Conservation (phyloP, 2,329 filamentous ascomycete species). For the Nothophoma quercina region DNA sequence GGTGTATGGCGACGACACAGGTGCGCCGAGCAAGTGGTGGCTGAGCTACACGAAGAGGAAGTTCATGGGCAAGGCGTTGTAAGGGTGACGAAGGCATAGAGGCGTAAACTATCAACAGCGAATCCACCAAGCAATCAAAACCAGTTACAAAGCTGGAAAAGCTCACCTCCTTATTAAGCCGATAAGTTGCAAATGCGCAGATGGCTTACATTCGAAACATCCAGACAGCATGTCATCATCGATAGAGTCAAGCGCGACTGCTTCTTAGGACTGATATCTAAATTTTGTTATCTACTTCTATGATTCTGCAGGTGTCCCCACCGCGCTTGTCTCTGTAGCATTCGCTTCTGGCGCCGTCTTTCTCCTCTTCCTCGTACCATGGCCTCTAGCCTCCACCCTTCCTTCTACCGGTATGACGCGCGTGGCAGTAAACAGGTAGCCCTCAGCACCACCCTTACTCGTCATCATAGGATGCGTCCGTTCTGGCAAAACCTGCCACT, state of each 20-base stretch:
- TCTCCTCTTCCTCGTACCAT: conserved; percentile 69
- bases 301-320: conserved; percentile 3
- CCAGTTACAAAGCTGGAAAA: too few relatives aligned
- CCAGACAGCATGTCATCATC: too few relatives aligned
- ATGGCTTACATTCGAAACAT: too few relatives aligned
- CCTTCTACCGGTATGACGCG: conserved; percentile 81
- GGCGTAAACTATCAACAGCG: neutral
- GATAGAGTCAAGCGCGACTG: too few relatives aligned
- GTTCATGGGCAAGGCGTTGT: conserved; percentile 89
- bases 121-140: neutral
- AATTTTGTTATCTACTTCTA: too few relatives aligned
- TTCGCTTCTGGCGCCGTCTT: conserved; percentile 54
- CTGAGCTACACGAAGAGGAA: conserved; percentile 98
- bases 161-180: too few relatives aligned
- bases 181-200: too few relatives aligned
- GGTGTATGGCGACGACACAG: conserved; percentile 78
- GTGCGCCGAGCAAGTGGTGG: conserved; percentile 84
- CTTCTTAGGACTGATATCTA: too few relatives aligned
- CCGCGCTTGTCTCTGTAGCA: conserved; percentile 8
- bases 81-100: neutral
- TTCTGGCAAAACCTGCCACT: conserved; percentile 91
- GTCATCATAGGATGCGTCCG: conserved; percentile 96
- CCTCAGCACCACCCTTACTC: conserved; percentile 83
- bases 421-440: conserved; percentile 86
- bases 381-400: conserved; percentile 82